Evolutionary conservation across 208 protist genomes (phyloP).

Genomic region (Crithidia sp.): DNA sequence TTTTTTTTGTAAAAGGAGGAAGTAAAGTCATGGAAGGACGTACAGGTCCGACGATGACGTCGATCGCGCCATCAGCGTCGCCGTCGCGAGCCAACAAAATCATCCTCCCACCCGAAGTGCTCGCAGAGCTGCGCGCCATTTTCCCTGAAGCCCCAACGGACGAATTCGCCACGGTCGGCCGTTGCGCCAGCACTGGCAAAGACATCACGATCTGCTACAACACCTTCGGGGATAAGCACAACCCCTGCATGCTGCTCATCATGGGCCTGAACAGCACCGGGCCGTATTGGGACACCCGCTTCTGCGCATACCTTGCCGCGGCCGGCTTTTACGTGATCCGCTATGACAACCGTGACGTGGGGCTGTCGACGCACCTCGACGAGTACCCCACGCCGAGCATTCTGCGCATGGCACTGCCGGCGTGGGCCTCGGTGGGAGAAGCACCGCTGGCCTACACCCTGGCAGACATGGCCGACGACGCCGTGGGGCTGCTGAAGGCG

Average conservation of each 20-base stretch:
- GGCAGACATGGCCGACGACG: constrained; percentile 75
- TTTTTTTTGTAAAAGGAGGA: too few relatives aligned
- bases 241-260: constrained; percentile 75
- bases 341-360: constrained; percentile 83
- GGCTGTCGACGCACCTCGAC: constrained; percentile 72
- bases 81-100: not conserved
- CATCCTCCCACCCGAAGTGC: constrained; percentile 16
- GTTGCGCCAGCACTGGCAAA: constrained; percentile 54
- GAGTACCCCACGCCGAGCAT: constrained; percentile 41
- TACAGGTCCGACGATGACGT: constrained; percentile 11
- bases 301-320: constrained; percentile 68
- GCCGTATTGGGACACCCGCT: constrained; percentile 66
- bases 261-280: constrained; percentile 79
- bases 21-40: not conserved
- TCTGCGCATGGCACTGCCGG: constrained; percentile 54
- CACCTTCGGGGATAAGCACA: constrained; percentile 54
- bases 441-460: constrained; percentile 69
- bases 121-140: constrained; percentile 23
- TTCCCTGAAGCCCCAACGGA: constrained; percentile 32
- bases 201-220: constrained; percentile 78
- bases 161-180: constrained; percentile 45
- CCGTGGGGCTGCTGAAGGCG: constrained; percentile 50
- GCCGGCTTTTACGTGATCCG: constrained; percentile 78
- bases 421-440: constrained; percentile 49
- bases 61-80: not conserved